These are phyloP conservation scores for Osmanthus fragrans DNA, from an alignment of 257 asterid genomes.

Conservation along the genomic window DNA sequence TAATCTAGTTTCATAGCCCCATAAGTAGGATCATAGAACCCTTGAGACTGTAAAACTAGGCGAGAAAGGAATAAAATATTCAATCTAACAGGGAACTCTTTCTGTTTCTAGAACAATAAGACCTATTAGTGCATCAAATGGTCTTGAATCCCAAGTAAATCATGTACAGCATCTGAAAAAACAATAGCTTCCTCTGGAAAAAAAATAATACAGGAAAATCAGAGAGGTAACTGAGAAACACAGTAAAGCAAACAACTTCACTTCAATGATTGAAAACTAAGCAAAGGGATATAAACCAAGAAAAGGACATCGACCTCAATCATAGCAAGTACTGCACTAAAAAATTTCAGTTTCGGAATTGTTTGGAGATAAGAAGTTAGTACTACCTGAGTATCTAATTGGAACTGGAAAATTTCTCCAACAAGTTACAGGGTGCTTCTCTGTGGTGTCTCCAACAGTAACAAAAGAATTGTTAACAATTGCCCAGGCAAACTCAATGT, in stretches of 20 bases:
- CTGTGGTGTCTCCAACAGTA: too few species aligned
- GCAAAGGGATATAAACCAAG: background rate
- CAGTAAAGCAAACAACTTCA: too few species aligned
- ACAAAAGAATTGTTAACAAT: constrained; percentile 68
- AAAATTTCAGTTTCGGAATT: background rate
- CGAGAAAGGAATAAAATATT: too few species aligned
- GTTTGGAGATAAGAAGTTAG: constrained; percentile 9
- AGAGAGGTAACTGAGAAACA: too few species aligned
- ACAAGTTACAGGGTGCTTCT: constrained; percentile 85
- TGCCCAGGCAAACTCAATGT: constrained; percentile 93
- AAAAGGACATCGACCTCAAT: background rate
- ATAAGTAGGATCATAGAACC: background rate
- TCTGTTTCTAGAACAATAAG: too few species aligned
- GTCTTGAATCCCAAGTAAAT: too few species aligned
- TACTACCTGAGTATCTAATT: constrained; percentile 70
- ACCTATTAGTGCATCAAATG: too few species aligned
- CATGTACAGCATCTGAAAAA: too few species aligned
- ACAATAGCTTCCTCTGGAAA: too few species aligned
- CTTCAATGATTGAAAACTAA: too few species aligned
- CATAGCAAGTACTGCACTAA: background rate
- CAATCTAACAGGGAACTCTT: too few species aligned
- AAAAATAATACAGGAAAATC: too few species aligned
- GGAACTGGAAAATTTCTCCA: constrained; percentile 75
- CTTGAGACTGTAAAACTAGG: background rate
- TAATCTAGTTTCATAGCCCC: background rate